These are phyloP conservation scores for Xylaria sp. DNA, from an alignment of 2,329 filamentous ascomycete genomes.

Conservation along the genomic window DNA sequence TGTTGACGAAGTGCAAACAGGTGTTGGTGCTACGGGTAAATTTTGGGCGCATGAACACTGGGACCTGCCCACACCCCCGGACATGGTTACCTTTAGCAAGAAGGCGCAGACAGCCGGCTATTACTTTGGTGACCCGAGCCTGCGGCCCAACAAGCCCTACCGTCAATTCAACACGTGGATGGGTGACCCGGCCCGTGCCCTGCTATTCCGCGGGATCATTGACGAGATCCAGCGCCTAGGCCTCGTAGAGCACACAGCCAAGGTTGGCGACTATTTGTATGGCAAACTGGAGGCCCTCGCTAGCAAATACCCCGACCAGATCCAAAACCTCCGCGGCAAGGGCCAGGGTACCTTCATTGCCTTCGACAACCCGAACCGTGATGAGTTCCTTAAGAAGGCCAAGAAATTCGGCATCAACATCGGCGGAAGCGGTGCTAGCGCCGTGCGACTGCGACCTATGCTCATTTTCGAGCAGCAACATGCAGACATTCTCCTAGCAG, in stretches of 20 bases:
- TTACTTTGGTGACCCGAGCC: constrained; percentile 81
- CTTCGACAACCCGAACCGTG: constrained; percentile 81
- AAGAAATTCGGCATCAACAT: constrained; percentile 87
- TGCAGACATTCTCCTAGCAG: constrained; percentile 81
- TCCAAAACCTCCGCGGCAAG: constrained; percentile 85
- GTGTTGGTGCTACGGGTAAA: constrained; percentile 88
- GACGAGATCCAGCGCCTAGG: constrained; percentile 77
- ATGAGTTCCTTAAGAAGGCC: constrained; percentile 78
- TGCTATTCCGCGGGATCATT: constrained; percentile 87
- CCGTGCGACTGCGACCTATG: constrained; percentile 86
- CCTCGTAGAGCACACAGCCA: constrained; percentile 80
- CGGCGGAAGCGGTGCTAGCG: constrained; percentile 76
- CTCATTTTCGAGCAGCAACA: constrained; percentile 91
- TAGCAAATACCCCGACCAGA: constrained; percentile 73
- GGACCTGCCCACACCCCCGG: constrained; percentile 77
- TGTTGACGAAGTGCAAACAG: constrained; percentile 93
- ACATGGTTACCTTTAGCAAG: constrained; percentile 95
- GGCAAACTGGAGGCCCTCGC: constrained; percentile 70
- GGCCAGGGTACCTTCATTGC: constrained; percentile 91
- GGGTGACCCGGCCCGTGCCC: constrained; percentile 84
- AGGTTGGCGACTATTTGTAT: constrained; percentile 80
- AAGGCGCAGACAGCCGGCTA: constrained; percentile 94
- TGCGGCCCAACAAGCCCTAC: constrained; percentile 91
- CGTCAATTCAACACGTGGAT: constrained; percentile 98
- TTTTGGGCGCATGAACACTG: constrained; percentile 99